Base-by-base conservation (phyloP, 371 early-diverging fungal species). In the Mortierella sp. region DNA sequence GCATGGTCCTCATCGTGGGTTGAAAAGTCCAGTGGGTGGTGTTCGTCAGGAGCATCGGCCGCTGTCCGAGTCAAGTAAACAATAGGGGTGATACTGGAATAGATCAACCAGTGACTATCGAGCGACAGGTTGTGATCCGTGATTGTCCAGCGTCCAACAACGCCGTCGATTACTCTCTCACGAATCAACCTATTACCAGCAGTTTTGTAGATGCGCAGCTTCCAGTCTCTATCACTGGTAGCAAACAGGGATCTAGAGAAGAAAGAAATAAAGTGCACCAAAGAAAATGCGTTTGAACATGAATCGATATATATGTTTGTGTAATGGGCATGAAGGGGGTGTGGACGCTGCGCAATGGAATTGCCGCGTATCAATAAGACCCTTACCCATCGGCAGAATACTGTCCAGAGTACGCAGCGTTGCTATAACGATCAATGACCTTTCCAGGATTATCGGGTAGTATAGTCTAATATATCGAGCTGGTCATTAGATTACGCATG, bases 81-180 rank as follows among this genome's bases (percentile, higher is more conserved):
- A 62, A 83, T 57, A 8, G 88, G 88, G 6, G 86, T 87, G 60
- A 93, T 87, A 55, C 89, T 88, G 24, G 87, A 85, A 73, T 93
- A 91, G n/a, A 88, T 84, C 20, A 93, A 62, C 80, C 84, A 83
- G 47, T 83, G 51, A 51, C 87, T 88, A 67, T 89, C 85, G 1
- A 81, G 63, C 14, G 86, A 79, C 2, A 89, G 60, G 26, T 75
- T 75, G 52, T 73, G 76, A 68, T 84, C 88, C 1, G 91, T 89
- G 37, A 90, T 87, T 14, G 91, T 91, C 91, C 91, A 89, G 22
- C 64, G 83, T 5, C 90, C 89, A 9, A 68, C 57, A 3, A 70
- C 63, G 20, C 79, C 86, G 2, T 78, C 75, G 35, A 89, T 84
- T 10, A 83, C 64, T 30, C 74, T 78, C 22, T 75, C 68, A 16